Base-by-base conservation (phyloP, 2,329 filamentous ascomycete species). In the Claviceps capensis region DNA sequence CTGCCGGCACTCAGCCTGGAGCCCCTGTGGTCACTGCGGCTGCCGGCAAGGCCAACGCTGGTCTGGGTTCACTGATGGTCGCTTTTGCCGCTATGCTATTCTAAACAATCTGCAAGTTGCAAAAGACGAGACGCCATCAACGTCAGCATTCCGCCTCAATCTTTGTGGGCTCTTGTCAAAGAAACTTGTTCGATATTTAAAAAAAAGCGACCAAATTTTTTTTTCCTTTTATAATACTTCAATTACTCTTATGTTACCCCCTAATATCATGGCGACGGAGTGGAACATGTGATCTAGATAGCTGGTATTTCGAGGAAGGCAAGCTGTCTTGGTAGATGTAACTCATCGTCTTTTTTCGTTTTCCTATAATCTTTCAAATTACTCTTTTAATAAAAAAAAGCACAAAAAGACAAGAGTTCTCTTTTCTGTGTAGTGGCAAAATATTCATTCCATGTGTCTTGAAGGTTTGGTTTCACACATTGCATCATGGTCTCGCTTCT, bases 81-180 rank as follows among this genome's bases (percentile, higher is more conserved):
- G 71, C 64, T 43, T 53, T 70, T 40, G 68, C 64, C 48, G 68
- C 65, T 22, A 50, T 73, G 42, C 58, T 66, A 52, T 56, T 72
- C 54, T 72, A 65, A 59, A 45, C 16, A 30, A 36, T 26, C 44
- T 19, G 4, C 45, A 22, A 8, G 22, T 37, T n/a, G 9, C 36
- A 50, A 42, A 19, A 11, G 30, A 30, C 30, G 4, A 30, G 30
- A 30, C 11, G 30, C 3, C 3, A 30, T 30, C 30, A 30, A 30
- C 9, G 9, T 30, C 30, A 30, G 8, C 30, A 30, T 11, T 4
- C 8, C 9, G 8, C 30, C 30, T 30, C 8, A 8, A 11, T 30
- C 1, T 30, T 30, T 3, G 30, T 30, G 30, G 30, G 2, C 8
- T 30, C 30, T 41, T 41, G n/a, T 41, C 38, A 8, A 41, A 41